Evolutionary conservation across 2,329 filamentous ascomycete genomes (phyloP), one percentile per base, ranked within the genome.

Genomic region (Lasiodiplodia citricola): DNA sequence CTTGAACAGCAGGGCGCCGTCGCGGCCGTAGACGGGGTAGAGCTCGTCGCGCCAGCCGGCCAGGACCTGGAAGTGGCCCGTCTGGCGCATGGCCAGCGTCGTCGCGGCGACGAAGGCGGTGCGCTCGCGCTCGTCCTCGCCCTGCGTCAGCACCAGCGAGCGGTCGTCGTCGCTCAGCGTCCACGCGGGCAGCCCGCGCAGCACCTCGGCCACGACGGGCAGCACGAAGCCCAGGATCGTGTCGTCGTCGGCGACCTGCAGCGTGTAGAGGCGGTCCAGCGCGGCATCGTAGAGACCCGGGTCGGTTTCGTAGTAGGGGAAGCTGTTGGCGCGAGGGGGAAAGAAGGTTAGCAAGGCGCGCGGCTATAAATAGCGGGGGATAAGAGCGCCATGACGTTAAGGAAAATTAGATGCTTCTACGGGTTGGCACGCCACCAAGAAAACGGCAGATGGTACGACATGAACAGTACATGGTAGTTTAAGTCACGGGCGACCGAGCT

Each of bases 21-120:
- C 72, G 3, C 73, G 71, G 0, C 79, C 80, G 67, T 81, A 81
- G 11, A 84, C 79, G 0, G 80, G 75, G 64, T 84, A 83, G 38
- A 79, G 66, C 71, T 84, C 82, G 28, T 79, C 74, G 8, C 80
- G 73, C 81, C 81, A 83, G 73, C 81, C 75, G 47, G 79, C 73
- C 71, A 98, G 85, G 0, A 97, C 84, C 50, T 87, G 83, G 77
- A 98, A 98, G 1, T 87, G 88, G 7, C 86, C 83, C n/a, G 87
- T 86, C n/a, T 87, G 82, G 21, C 90, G 89, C 86, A 94, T 92
- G 72, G 91, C 87, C 1, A 83, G 77, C 44, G 90, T 85, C 4
- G 94, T 90, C 55, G 83, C 80, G 4, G 82, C 83, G 11, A 90
- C 78, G 10, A 84, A 77, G 5, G 82, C 80, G 55, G 87, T 93